Evolutionary conservation across 179 eudicot species (phyloP).

Genomic region (Vitellaria paradoxa): DNA sequence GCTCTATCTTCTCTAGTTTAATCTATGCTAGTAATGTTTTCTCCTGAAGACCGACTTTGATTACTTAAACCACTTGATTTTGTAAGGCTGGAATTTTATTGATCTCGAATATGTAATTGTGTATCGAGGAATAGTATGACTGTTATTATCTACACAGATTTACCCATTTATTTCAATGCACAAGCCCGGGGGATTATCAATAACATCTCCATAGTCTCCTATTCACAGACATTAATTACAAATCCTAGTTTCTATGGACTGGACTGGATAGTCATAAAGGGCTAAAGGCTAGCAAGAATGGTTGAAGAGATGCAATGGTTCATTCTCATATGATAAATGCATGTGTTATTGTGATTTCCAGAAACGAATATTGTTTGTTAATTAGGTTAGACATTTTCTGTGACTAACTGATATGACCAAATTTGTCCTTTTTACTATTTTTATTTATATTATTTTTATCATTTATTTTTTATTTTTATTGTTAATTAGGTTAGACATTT

Average conservation of each 20-base stretch:
- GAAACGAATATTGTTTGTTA: too few relatives aligned
- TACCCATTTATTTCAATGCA: neutral
- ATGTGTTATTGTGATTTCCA: neutral
- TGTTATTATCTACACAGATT: neutral
- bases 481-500: too few relatives aligned
- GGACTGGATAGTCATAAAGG: neutral
- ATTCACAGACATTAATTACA: neutral
- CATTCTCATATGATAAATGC: neutral
- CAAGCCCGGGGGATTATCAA: neutral
- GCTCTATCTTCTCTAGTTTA: neutral
- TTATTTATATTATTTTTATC: too few relatives aligned
- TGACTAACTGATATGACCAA: too few relatives aligned
- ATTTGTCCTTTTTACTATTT: too few relatives aligned
- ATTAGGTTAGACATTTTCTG: too few relatives aligned
- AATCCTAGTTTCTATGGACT: neutral
- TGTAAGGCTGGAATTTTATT: neutral
- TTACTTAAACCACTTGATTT: neutral
- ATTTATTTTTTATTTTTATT: too few relatives aligned
- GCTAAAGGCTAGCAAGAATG: neutral
- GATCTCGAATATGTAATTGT: neutral
- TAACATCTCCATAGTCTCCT: neutral
- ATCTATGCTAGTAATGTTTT: neutral
- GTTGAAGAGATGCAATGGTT: neutral
- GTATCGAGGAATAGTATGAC: neutral
- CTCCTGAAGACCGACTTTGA: neutral